Evolutionary conservation across 2,329 filamentous ascomycete species (phyloP), one percentile per base, ranked within the genome.

Genomic region (Colletotrichum endophyticum): DNA sequence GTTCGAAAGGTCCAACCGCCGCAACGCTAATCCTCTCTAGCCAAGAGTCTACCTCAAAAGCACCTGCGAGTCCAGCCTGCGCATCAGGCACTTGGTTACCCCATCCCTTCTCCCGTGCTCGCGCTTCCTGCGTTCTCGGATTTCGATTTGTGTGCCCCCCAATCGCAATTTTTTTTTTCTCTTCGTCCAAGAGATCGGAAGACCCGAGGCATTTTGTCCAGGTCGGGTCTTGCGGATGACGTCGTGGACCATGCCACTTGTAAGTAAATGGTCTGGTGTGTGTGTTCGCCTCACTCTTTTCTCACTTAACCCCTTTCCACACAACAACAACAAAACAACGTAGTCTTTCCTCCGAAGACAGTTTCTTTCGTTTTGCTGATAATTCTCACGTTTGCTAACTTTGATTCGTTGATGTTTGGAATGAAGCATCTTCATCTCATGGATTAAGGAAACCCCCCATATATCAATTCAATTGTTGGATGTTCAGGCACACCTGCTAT

Each of bases 11-110:
- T 49, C 74, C 70, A 36, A 76, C 56, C 73, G 44, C 70, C 49
- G n/a, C 44, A 27, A 53, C 71, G 64, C 73, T 76, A 73, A 44
- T 53, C n/a, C 39, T 62, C 56, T 15, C 62, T 70, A 69, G 71
- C 59, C 28, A 34, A 15, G 39, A 61, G 57, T 36, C n/a, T 73
- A 44, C 64, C 70, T 75, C 70, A 57, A 68, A 72, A 66, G 28
- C 25, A 15, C 32, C 73, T 34, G 62, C 63, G 27, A 53, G 44
- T 53, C 44, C 44, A 0, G 57, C 63, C 6, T 64, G 39, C 56
- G 62, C 28, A 53, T 30, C n/a, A n/a, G 22, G 19, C 28, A 30
- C 16, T 32, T 4, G 27, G 25, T 27, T 57, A 16, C 25, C 25
- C 15, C 27, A 6, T 22, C n/a, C 30, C 61, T 44, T 32, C n/a